These are phyloP conservation scores for Lithospermum erythrorhizon DNA, from an alignment of 257 asterid species.

Conservation along the genomic window DNA sequence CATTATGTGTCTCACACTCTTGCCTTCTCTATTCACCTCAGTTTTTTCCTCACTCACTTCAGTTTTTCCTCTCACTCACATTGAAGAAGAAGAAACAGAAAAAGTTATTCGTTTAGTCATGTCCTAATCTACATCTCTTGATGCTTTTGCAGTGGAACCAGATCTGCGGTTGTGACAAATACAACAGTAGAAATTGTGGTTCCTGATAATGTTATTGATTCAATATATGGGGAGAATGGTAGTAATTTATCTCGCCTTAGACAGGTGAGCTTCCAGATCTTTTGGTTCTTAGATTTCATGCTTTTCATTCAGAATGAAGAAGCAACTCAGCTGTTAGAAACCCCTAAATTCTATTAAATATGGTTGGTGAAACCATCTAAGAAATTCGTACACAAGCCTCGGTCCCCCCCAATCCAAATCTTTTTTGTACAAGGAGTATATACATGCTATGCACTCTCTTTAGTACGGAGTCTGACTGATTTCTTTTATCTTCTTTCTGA, in stretches of 20 bases:
- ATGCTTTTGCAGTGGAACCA: conserved; percentile 30
- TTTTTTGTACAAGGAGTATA: too few species aligned
- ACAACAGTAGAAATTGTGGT: conserved; percentile 51
- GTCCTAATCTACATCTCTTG: neutral
- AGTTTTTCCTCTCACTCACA: neutral
- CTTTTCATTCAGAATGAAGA: neutral
- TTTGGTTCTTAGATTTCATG: neutral
- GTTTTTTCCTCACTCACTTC: too few species aligned
- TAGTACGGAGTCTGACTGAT: too few species aligned
- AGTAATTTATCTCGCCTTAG: conserved; percentile 49
- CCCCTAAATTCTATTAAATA: neutral
- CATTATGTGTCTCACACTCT: neutral
- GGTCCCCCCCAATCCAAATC: too few species aligned
- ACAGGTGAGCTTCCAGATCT: conserved; percentile 36
- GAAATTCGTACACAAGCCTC: too few species aligned
- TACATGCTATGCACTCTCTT: too few species aligned
- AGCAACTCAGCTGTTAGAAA: neutral
- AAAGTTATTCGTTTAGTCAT: neutral
- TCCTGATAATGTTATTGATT: conserved; percentile 37
- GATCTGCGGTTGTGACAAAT: conserved; percentile 37
- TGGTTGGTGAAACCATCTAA: too few species aligned
- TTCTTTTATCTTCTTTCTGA: neutral
- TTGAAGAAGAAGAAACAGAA: neutral
- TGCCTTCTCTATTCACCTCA: neutral
- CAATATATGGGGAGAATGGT: conserved; percentile 48